phyloP scores from a whole-genome alignment of 1,284 basidiomycete species.

The Cerioporus squamosus region DNA sequence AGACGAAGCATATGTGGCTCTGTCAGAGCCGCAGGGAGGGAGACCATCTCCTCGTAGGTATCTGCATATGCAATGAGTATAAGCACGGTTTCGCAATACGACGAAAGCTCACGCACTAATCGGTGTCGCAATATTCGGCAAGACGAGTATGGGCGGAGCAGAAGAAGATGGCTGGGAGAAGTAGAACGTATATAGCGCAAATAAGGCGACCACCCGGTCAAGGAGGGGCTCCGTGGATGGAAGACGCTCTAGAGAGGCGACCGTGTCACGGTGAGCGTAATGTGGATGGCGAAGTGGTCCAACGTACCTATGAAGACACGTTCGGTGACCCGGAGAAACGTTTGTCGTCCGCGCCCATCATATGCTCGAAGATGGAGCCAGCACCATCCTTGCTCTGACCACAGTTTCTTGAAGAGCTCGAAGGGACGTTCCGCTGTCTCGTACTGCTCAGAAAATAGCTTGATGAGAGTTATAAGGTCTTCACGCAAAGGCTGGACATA shows the following conservation, averaged over 20 bases:
- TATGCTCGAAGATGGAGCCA: slow-evolving; percentile 75
- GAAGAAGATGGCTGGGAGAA: slow-evolving; percentile 62
- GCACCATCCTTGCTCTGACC: slow-evolving; percentile 70
- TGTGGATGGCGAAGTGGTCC: neutral
- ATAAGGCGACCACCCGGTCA: slow-evolving; percentile 58
- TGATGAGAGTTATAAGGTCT: slow-evolving; percentile 59
- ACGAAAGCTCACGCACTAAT: slow-evolving; percentile 48
- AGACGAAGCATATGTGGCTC: slow-evolving; percentile 47
- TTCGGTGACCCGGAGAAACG: slow-evolving; percentile 58
- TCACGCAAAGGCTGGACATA: slow-evolving; percentile 69
- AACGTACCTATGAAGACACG: slow-evolving; percentile 69
- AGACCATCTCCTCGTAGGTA: slow-evolving; percentile 49
- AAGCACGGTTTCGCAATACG: neutral
- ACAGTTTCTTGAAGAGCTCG: slow-evolving; percentile 66
- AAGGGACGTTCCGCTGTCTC: slow-evolving; percentile 52
- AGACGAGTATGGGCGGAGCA: slow-evolving; percentile 50
- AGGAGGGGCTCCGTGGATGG: slow-evolving; percentile 52
- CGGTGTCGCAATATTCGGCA: slow-evolving; percentile 58
- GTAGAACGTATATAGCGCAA: slow-evolving; percentile 71
- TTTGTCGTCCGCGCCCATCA: slow-evolving; percentile 63
- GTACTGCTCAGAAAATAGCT: slow-evolving; percentile 52
- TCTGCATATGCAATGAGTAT: slow-evolving; percentile 45
- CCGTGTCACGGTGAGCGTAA: slow-evolving; percentile 8
- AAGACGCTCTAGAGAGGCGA: slow-evolving; percentile 51
- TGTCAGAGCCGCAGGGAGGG: slow-evolving; percentile 47